Base-by-base conservation (phyloP, 352 stramenopile species). In the Pythium phragmitis region DNA sequence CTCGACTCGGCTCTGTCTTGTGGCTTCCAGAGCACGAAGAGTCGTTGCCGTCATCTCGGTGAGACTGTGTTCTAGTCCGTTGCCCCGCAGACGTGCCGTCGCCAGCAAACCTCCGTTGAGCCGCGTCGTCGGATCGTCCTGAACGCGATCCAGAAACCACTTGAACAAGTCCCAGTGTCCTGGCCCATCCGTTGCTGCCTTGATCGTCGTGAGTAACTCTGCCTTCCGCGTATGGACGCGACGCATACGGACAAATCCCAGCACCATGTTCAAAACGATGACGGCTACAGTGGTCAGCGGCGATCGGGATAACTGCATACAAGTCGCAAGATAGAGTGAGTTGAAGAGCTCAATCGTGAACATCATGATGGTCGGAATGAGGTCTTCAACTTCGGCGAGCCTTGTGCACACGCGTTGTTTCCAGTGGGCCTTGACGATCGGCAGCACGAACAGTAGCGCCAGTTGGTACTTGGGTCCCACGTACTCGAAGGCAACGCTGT, bases 301-400 rank as follows among this genome's bases (percentile, higher is more conserved):
- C 4, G 28, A 58, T 12, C 48, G 41, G 0, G 58, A 43, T 3
- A 23, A 47, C n/a, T 65, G 58, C 58, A 65, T 65, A 16, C 58
- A 65, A 0, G 41, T 65, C 0, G 58, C 52, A 21, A 65, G 23
- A 49, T 58, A 65, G 13, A 65, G 23, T 4, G 58, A 37, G 41
- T 65, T 65, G 49, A 65, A 65, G 0, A 65, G 23, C 30, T 65
- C 58, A 17, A 65, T 30, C 0, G 48, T 54, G 28, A 65, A 65
- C 46, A 65, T 65, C 48, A 59, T 65, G 4, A 50, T 45, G 4
- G 42, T 42, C 9, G 58, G 58, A 12, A 52, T 53, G 37, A 65
- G 33, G 28, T 65, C 58, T 46, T 65, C 58, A 16, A 63, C 33
- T 16, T 26, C 41, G 12, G 6, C 16, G 4, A 63, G 49, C 19